These are phyloP conservation scores for Lignosus rhinocerotis DNA, from an alignment of 1,284 basidiomycete species.

Conservation along the genomic window DNA sequence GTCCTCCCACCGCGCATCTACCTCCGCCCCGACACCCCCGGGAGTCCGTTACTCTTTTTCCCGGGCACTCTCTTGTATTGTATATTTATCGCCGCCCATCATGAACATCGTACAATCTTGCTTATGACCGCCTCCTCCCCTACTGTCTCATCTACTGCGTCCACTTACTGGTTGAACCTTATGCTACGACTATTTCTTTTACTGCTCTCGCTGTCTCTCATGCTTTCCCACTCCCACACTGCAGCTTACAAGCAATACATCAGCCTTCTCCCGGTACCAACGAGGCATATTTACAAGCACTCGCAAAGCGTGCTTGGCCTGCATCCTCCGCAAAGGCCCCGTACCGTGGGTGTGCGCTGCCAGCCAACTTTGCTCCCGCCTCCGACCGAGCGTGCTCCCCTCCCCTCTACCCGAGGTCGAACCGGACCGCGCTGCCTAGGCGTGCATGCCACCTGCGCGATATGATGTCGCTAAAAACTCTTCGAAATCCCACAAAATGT, in stretches of 20 bases:
- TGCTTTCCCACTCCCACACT: constrained; percentile 22
- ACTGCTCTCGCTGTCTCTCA: constrained; percentile 12
- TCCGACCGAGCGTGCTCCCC: constrained; percentile 2
- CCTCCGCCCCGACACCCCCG: background rate
- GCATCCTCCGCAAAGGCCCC: constrained; percentile 17
- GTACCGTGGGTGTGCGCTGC: constrained; percentile 19
- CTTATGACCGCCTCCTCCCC: constrained; percentile 14
- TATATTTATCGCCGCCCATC: constrained; percentile 18
- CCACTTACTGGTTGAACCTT: constrained; percentile 10
- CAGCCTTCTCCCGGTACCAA: constrained; percentile 6
- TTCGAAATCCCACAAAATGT: constrained; percentile 31
- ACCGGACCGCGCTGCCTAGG: constrained; percentile 8
- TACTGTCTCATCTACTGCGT: constrained; percentile 1
- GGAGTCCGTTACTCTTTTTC: background rate
- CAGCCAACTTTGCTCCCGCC: constrained; percentile 16
- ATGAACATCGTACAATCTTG: constrained; percentile 17
- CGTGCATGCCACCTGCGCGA: constrained; percentile 4
- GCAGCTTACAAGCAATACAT: constrained; percentile 16
- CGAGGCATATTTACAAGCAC: constrained; percentile 14
- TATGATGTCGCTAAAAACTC: constrained; percentile 20
- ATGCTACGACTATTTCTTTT: constrained; percentile 16
- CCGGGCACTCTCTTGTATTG: constrained; percentile 8
- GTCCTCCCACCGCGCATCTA: background rate
- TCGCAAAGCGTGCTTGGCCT: background rate
- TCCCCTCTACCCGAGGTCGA: constrained; percentile 2